Base-by-base conservation (phyloP, 2,329 filamentous ascomycete species). In the Aureobasidium pullulans region DNA sequence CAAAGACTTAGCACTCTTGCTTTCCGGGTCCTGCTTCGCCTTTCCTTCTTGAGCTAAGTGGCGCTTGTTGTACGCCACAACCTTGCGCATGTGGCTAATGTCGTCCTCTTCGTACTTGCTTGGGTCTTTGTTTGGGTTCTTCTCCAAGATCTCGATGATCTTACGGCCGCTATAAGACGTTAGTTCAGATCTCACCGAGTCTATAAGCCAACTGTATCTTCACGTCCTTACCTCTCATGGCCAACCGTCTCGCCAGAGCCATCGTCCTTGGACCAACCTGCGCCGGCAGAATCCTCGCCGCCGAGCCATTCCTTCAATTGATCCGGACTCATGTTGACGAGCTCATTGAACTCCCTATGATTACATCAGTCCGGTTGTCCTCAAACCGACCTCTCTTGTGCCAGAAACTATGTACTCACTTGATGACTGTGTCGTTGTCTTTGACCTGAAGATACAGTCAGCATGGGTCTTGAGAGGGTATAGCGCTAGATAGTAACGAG, bases 21-120 rank as follows among this genome's bases (percentile, higher is more conserved):
- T 79, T n/a, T 76, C 66, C 53, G 82, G 81, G 63, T 85, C 75
- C 60, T 76, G 72, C 65, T 86, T 85, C 36, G 76, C 76, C 62
- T 77, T 79, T 59, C 79, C 77, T 69, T 88, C 84, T 65, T 87
- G 84, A 0, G 84, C 84, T 0, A 88, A 72, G 71, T 87, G 84
- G 4, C 84, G 76, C 68, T 87, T 88, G 68, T 81, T 85, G 63
- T 86, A 86, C 0, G 83, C 76, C 0, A 85, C 84, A 0, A 86
- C 84, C 63, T 78, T 80, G n/a, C 68, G 65, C 68, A 70, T 70
- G 53, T 70, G 84, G 49, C 77, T 71, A 19, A 86, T 71, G 57
- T 82, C 79, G 1, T 78, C 74, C 3, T 84, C 77, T 0, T 79
- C 78, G 67, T 87, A 87, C 60, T 79, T 77, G 6, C 77, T 75